Base-by-base conservation (phyloP, 768 basidiomycete genomes). In the Boletus sp. region DNA sequence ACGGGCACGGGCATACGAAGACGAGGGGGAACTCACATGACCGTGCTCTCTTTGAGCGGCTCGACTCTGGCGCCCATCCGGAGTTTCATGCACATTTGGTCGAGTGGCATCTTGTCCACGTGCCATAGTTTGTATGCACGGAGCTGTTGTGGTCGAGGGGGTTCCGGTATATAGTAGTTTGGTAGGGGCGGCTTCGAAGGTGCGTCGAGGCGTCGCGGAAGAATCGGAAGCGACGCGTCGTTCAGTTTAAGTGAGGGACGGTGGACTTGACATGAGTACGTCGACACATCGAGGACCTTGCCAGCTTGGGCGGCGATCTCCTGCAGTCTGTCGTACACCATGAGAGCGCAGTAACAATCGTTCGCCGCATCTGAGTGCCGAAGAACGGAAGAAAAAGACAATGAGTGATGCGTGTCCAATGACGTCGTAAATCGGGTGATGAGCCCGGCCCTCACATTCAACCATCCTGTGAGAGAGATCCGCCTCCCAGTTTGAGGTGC, bases 101-200 rank as follows among this genome's bases (percentile, higher is more conserved):
- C 58, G 10, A 80, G 69, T 0, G 72, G 54, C 65, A 69, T 67
- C 47, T 63, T 59, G 45, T 64, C 63, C 33, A 68, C 21, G 50
- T 74, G 73, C 79, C 79, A 81, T 11, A 80, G 57, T 9, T 68
- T 70, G 60, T 81, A 80, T 27, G 79, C 78, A 13, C 76, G 73
- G 33, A 76, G 56, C 41, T 74, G 70, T 44, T 77, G 77, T 19
- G 64, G 72, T 15, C 68, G 69, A 43, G 67, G 64, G 2, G 71
- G 66, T 45, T 64, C 58, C 10, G 61, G 62, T 52, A 62, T 67
- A 29, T 59, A 65, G 51, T 65, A 70, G 15, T 60, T n/a, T 25
- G 60, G 68, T 9, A 68, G 11, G 6, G 35, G 5, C 7, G 41
- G 27, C 42, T 47, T 44, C 10, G 35, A 11, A 17, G 39, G 46